These are phyloP conservation scores for Peniophora sp. DNA, from an alignment of 1,284 basidiomycete genomes.

Conservation along the genomic window DNA sequence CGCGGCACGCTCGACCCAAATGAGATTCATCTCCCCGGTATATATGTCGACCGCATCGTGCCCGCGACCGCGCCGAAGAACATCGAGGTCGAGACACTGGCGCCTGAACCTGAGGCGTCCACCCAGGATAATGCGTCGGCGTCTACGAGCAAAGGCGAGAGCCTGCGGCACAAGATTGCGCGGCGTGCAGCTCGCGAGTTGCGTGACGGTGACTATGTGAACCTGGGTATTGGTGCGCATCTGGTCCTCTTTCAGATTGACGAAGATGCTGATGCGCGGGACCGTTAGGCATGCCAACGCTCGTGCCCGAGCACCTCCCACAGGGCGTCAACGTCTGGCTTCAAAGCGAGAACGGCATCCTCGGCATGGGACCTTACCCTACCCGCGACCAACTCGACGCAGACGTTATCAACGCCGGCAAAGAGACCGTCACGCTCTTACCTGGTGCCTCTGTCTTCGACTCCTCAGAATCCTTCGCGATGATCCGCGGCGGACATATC, in stretches of 20 bases:
- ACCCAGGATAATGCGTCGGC: slow-evolving; percentile 32
- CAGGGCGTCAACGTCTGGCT: slow-evolving; percentile 83
- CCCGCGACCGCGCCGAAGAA: slow-evolving; percentile 71
- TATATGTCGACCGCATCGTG: slow-evolving; percentile 86
- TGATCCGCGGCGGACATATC: slow-evolving; percentile 94
- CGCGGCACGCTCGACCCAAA: slow-evolving; percentile 80
- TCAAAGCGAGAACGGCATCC: slow-evolving; percentile 92
- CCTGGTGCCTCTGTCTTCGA: slow-evolving; percentile 93
- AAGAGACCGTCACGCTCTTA: slow-evolving; percentile 89
- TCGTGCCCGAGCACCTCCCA: slow-evolving; percentile 80
- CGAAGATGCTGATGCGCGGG: no score
- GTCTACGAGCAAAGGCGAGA: slow-evolving; percentile 31
- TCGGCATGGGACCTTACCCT: slow-evolving; percentile 95
- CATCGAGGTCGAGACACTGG: slow-evolving; percentile 74
- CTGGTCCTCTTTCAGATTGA: no score
- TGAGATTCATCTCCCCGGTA: slow-evolving; percentile 78
- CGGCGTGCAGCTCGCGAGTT: slow-evolving; percentile 84
- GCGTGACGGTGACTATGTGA: slow-evolving; percentile 80
- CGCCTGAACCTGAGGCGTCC: slow-evolving; percentile 24
- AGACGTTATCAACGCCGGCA: slow-evolving; percentile 92
- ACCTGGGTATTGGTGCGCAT: slow-evolving; percentile 45
- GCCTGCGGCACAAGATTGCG: slow-evolving; percentile 70
- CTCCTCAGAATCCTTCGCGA: slow-evolving; percentile 87
- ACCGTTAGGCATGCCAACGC: slow-evolving; percentile 86
- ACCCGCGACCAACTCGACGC: slow-evolving; percentile 83